Evolutionary conservation across 2,329 filamentous ascomycete species (phyloP), one percentile per base, ranked within the genome.

Genomic region (Verruconis gallopava): DNA sequence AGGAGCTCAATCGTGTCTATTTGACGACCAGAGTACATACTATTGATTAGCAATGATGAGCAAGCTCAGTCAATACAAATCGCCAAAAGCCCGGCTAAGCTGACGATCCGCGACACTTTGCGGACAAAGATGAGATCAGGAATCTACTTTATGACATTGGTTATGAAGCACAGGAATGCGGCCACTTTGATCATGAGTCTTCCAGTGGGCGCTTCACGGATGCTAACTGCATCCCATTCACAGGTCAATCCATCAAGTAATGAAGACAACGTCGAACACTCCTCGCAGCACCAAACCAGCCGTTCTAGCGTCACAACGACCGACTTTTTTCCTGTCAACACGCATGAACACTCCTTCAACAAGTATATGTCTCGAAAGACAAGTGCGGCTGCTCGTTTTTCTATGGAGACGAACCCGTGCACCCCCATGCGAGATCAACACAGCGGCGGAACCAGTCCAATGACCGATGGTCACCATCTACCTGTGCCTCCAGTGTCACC

Each of bases 291-390:
- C 37, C 57, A 59, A 46, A 52, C 49, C 22, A 63, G 60, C 45
- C 44, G 60, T 19, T 61, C 60, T 3, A 62, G 59, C 43, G 54
- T 63, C 33, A 56, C 59, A 38, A 63, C 60, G 4, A 58, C 55
- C 17, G 60, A 63, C 44, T 63, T 63, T 50, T 63, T 63, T 34
- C 60, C 60, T 6, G 57, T 49, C 5, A 62, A 62, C 37, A 57
- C 60, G 6, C 57, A 62, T 21, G 59, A 62, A 47, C 55, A 61
- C 47, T 62, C 59, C 11, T 36, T 38, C 15, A 38, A 14, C 37
- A 48, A 46, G 34, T 44, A 35, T 36, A 12, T 45, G 46, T 21
- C 47, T 48, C 14, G 38, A 41, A 11, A 48, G 47, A 22, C 48
- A 43, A 9, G 35, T 45, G 13, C n/a, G 17, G 37, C 35, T 30